Conservation (phyloP, 345 rosid genomes). For the Cardamine occulta region DNA sequence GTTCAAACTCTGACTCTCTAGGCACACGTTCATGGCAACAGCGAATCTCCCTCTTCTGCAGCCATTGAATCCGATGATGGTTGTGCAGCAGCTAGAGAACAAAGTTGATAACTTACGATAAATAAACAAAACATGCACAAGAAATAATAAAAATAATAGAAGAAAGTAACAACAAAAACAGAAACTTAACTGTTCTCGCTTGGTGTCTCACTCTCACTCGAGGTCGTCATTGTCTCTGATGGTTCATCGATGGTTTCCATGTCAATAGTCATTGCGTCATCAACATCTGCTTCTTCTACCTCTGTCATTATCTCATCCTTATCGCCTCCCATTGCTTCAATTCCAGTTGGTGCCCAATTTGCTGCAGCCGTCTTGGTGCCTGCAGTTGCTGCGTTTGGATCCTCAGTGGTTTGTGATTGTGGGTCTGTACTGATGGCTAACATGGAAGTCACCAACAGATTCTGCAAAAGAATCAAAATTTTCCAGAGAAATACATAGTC, state of each 20-base stretch:
- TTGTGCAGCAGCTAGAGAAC: constrained; percentile 27
- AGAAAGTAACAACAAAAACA: constrained; percentile 9
- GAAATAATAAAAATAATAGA: background rate
- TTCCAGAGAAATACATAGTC: background rate
- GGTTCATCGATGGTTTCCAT: constrained; percentile 68
- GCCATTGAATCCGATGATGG: constrained; percentile 29
- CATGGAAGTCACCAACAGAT: constrained; percentile 78
- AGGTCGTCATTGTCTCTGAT: constrained; percentile 45
- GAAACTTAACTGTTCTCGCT: constrained; percentile 48
- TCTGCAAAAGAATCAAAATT: constrained; percentile 47
- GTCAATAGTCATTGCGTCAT: constrained; percentile 68
- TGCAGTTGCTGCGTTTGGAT: constrained; percentile 39
- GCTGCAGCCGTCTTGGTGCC: constrained; percentile 41
- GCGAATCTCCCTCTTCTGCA: constrained; percentile 36
- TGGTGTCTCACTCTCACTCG: constrained; percentile 47
- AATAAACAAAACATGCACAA: constrained; percentile 12
- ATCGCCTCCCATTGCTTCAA: constrained; percentile 60
- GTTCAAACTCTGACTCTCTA: constrained; percentile 24
- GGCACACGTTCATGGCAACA: constrained; percentile 21
- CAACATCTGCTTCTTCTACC: constrained; percentile 70
- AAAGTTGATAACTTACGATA: constrained; percentile 5
- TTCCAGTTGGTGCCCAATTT: constrained; percentile 58
- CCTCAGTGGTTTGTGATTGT: constrained; percentile 47
- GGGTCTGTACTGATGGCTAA: constrained; percentile 56
- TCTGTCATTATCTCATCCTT: constrained; percentile 76